phyloP scores from a whole-genome alignment of 768 basidiomycete species.

The Suillus subalutaceus region DNA sequence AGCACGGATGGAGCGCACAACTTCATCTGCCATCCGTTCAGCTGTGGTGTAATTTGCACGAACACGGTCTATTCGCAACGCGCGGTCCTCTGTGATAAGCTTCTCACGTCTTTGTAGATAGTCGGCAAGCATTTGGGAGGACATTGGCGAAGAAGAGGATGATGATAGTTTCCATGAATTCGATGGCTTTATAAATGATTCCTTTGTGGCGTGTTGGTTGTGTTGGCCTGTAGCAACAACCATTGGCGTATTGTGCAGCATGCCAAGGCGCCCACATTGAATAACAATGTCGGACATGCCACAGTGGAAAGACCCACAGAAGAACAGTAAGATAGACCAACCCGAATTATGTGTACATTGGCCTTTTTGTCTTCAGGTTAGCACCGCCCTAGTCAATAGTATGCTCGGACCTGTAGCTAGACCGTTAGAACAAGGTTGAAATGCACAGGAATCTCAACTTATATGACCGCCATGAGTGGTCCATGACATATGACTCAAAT shows the following conservation, averaged over 20 bases:
- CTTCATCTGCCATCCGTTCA: slow-evolving; percentile 56
- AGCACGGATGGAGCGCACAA: slow-evolving; percentile 55
- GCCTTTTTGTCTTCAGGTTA: background rate
- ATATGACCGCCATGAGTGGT: background rate
- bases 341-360: background rate
- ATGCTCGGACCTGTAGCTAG: background rate
- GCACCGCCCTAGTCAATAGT: background rate
- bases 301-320: background rate
- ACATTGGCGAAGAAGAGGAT: background rate
- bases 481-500: too few species aligned
- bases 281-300: background rate
- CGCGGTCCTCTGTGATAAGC: slow-evolving; percentile 46
- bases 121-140: slow-evolving; percentile 3
- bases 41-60: slow-evolving; percentile 33
- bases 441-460: background rate
- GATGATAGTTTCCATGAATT: background rate
- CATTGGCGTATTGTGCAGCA: background rate
- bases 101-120: slow-evolving; percentile 23
- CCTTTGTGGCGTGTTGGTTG: background rate
- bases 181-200: background rate
- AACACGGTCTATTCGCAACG: slow-evolving; percentile 48
- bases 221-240: background rate
- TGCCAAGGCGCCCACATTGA: background rate
- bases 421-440: background rate
- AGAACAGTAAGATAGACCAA: background rate